phyloP scores from a whole-genome alignment of 2,329 filamentous ascomycete genomes.

The Aspergillaceae sp. region DNA sequence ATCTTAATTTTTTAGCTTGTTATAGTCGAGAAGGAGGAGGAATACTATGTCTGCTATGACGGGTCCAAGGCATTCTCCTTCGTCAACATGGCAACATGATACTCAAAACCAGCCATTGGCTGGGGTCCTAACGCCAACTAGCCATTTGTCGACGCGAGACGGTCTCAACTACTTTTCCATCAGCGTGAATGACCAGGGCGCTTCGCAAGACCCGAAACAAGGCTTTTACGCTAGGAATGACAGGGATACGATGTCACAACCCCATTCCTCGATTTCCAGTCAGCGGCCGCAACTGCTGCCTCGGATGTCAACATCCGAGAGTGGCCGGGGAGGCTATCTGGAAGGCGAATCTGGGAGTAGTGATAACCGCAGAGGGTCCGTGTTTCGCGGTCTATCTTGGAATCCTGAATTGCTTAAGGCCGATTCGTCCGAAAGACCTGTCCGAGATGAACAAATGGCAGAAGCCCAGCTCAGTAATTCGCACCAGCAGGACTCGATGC shows the following conservation, averaged over 20 bases:
- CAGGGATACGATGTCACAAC: constrained; percentile 60
- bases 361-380: constrained; percentile 13
- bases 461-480: not conserved
- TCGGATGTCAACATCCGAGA: constrained; percentile 75
- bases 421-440: not conserved
- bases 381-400: constrained; percentile 12
- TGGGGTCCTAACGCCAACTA: not conserved
- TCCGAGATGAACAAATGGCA: too few relatives aligned
- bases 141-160: too few relatives aligned
- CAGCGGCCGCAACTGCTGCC: constrained; percentile 16
- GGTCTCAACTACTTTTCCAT: constrained; percentile 88
- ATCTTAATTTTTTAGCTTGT: not conserved
- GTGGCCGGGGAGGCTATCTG: constrained; percentile 57
- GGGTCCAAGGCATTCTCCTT: constrained; percentile 23
- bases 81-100: constrained; percentile 25
- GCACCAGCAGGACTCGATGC: not conserved
- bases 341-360: constrained; percentile 27
- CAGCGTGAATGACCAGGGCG: constrained; percentile 51
- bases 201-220: constrained; percentile 53
- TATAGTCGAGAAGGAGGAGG: not conserved
- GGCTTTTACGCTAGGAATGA: constrained; percentile 57
- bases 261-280: constrained; percentile 54
- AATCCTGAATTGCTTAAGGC: constrained; percentile 4
- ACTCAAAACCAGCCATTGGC: constrained; percentile 14
- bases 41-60: constrained; percentile 21